A percentile compares a stretch with the other conserved stretches of the same genome.
These are phyloP conservation scores for Diatrype stigma DNA, from an alignment of 2,329 filamentous ascomycete genomes.

Conservation along the genomic window DNA sequence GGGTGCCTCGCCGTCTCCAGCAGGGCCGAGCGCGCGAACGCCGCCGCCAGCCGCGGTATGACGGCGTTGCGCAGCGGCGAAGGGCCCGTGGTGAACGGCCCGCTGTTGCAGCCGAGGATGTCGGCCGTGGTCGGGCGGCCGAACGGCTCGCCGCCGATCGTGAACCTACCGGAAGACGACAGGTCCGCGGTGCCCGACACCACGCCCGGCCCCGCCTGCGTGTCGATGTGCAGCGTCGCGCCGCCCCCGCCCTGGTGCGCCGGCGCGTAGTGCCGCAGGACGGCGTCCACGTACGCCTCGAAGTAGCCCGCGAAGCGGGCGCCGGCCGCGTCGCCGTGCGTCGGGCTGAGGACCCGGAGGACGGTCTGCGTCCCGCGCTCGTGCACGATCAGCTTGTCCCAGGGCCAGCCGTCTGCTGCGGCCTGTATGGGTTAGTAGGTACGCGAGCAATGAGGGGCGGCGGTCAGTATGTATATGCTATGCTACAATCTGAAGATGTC, in stretches of 20 bases:
- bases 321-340: conserved; percentile 37
- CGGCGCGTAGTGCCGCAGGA: conserved; percentile 35
- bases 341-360: conserved; percentile 41
- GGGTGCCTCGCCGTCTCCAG: conserved; percentile 40
- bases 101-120: conserved; percentile 63
- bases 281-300: conserved; percentile 37
- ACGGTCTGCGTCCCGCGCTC: conserved; percentile 16
- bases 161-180: conserved; percentile 34
- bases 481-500: too few species aligned
- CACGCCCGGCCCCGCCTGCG: conserved; percentile 55
- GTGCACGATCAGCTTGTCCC: conserved; percentile 52
- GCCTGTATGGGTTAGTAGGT: too few species aligned
- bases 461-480: not conserved
- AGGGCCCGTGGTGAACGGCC: conserved; percentile 49
- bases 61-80: conserved; percentile 37
- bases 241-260: conserved; percentile 6
- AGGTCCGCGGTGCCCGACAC: conserved; percentile 44
- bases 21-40: conserved; percentile 52
- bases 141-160: conserved; percentile 42
- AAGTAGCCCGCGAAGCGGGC: conserved; percentile 42
- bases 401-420: conserved; percentile 50
- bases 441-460: too few species aligned
- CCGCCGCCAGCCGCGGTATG: conserved; percentile 46
- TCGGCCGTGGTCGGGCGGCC: conserved; percentile 53
- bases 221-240: conserved; percentile 53